Base-by-base conservation (phyloP, 2,329 filamentous ascomycete genomes). In the Colletotrichum scovillei region DNA sequence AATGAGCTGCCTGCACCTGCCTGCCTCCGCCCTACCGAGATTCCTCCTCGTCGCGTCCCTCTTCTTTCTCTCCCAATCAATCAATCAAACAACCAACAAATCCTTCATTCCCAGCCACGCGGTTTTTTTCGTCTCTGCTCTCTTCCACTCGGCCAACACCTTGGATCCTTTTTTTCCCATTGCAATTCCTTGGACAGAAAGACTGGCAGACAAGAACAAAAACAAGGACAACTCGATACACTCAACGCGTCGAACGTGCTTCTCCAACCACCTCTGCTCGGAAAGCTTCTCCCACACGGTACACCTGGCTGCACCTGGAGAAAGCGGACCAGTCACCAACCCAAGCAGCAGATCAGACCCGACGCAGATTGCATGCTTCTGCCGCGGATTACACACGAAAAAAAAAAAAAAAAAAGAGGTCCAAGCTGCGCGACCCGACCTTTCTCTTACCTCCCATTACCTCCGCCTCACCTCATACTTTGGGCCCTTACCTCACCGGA, bases 371-470 rank as follows among this genome's bases (percentile, higher is more conserved):
- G 63, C 55, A 70, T 70, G 46, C 38, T 64, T 64, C 28, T 72
- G 64, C 52, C 57, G 57, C 69, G 69, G 52, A 72, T 72, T 58
- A 72, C 49, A 49, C 28, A 63, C 46, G 35, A 26, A 63, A 53
- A 56, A 64, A 64, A 38, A 63, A 64, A 38, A 63, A 66, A 53
- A 63, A 53, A 62, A 64, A 64, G 53, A 64, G 69, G 69, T 63
- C 69, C 66, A 72, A 72, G 69, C 69, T 56, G 38, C 67, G 65
- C 38, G 35, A 56, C 65, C 46, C n/a, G 58, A 65, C 60, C 71
- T 64, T 35, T 35, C 30, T 53, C 52, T 42, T 72, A 30, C 63
- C 52, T 65, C 24, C 35, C 49, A 38, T 65, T 70, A 73, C 70
- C 59, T 64, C 42, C 22, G 30, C 56, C 56, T 58, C 55, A 30